Percentiles rank a stretch among this genome's conserved stretches.
phyloP scores from a whole-genome alignment of 2,329 filamentous ascomycete genomes.

The Xylariaceae sp. region DNA sequence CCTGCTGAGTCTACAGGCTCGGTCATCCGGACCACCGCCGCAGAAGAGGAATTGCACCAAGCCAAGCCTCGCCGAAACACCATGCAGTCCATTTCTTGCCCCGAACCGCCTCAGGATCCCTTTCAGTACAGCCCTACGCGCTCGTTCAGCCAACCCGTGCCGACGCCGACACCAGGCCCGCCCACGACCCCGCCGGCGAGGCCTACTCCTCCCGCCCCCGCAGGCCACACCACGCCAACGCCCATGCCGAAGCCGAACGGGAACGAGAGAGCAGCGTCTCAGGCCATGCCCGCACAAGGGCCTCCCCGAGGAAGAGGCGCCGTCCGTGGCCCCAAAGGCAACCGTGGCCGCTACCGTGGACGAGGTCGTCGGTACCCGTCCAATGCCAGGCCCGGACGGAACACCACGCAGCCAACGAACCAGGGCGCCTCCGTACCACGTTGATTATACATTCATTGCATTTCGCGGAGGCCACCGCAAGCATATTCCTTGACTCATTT shows the following conservation, averaged over 20 bases:
- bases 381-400: constrained; percentile 10
- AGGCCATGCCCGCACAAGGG: constrained; percentile 5
- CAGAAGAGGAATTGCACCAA: constrained; percentile 10
- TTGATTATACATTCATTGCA: too few relatives aligned
- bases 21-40: too few relatives aligned
- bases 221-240: background rate
- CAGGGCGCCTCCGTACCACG: constrained; percentile 1
- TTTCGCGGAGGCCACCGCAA: too few relatives aligned
- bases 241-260: constrained; percentile 2
- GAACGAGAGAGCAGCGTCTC: constrained; percentile 1
- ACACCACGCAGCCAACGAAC: constrained; percentile 4
- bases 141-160: constrained; percentile 19
- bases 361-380: constrained; percentile 17
- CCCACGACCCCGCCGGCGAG: constrained; percentile 14
- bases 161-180: constrained; percentile 9
- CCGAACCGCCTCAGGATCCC: constrained; percentile 12
- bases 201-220: constrained; percentile 7
- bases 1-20: too few relatives aligned
- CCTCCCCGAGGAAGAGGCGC: constrained; percentile 1
- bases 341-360: constrained; percentile 19
- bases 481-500: too few relatives aligned
- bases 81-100: constrained; percentile 20
- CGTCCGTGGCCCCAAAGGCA: constrained; percentile 12
- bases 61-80: constrained; percentile 20
- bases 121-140: constrained; percentile 19